Percentiles rank a stretch among this genome's conserved stretches.
These are phyloP conservation scores for Basidiobolus meristosporus DNA, from an alignment of 371 early-diverging fungal genomes.

Conservation along the genomic window DNA sequence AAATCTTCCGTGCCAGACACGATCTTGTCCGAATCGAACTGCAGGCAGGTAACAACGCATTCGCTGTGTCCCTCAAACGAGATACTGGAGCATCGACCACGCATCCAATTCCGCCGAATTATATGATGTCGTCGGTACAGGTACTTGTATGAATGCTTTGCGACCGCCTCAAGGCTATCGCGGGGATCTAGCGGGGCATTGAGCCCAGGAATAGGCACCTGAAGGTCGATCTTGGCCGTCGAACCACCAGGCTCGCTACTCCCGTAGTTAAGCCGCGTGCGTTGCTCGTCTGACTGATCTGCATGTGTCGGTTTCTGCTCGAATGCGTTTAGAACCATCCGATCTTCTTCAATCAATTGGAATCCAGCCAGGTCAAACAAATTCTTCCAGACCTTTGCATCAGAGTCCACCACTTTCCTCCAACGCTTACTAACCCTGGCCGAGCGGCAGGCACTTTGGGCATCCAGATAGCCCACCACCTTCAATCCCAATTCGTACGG, in stretches of 20 bases:
- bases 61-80: slow-evolving; percentile 62
- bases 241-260: too few relatives aligned
- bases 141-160: slow-evolving; percentile 47
- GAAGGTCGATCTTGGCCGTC: too few relatives aligned
- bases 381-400: slow-evolving; percentile 75
- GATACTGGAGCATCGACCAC: slow-evolving; percentile 42
- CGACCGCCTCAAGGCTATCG: too few relatives aligned
- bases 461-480: slow-evolving; percentile 61
- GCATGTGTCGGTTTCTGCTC: too few relatives aligned
- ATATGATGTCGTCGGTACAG: slow-evolving; percentile 50
- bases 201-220: too few relatives aligned
- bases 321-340: too few relatives aligned
- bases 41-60: slow-evolving; percentile 84
- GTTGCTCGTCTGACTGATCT: too few relatives aligned
- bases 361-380: slow-evolving; percentile 95
- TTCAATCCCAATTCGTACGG: slow-evolving; percentile 58
- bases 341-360: too few relatives aligned
- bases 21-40: slow-evolving; percentile 83
- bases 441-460: slow-evolving; percentile 49
- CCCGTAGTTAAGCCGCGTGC: too few relatives aligned
- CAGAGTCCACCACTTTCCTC: slow-evolving; percentile 53
- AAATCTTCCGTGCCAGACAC: slow-evolving; percentile 82
- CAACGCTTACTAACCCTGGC: slow-evolving; percentile 54
- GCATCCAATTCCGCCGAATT: slow-evolving; percentile 64
- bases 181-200: too few relatives aligned